Percentiles rank a stretch among this genome's conserved stretches.
Conservation (phyloP, 1,284 basidiomycete species). For the Sporisorium scitamineum region DNA sequence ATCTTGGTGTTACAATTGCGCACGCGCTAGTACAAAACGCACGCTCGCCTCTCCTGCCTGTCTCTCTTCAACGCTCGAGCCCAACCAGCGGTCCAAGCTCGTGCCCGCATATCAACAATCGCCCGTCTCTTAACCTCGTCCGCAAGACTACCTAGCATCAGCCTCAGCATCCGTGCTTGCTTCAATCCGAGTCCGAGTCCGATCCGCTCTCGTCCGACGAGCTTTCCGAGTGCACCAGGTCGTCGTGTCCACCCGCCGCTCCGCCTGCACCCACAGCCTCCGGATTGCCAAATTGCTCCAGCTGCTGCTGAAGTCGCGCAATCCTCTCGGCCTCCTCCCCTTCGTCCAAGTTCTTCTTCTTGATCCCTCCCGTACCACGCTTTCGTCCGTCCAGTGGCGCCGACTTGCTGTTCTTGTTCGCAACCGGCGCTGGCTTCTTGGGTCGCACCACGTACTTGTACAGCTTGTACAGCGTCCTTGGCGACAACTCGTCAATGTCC, state of each 20-base stretch:
- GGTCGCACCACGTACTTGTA: constrained; percentile 68
- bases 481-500: constrained; percentile 68
- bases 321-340: constrained; percentile 67
- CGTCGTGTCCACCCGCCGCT: constrained; percentile 62
- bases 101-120: background rate
- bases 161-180: background rate
- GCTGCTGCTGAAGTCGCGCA: constrained; percentile 64
- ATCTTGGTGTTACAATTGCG: constrained; percentile 4
- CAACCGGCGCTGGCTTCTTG: constrained; percentile 53
- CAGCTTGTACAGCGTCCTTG: constrained; percentile 67
- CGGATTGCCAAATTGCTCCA: constrained; percentile 64
- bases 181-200: constrained; percentile 49
- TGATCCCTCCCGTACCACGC: constrained; percentile 66
- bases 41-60: background rate
- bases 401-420: constrained; percentile 52
- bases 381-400: constrained; percentile 65
- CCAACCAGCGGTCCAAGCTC: background rate
- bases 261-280: constrained; percentile 31
- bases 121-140: background rate
- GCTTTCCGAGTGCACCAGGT: constrained; percentile 64
- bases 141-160: background rate
- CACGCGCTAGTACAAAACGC: constrained; percentile 3
- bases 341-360: constrained; percentile 68
- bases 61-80: background rate
- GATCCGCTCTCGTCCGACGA: constrained; percentile 60